Evolutionary conservation across 2,329 filamentous ascomycete species (phyloP).

Genomic region (Phaeosphaeria sp.): DNA sequence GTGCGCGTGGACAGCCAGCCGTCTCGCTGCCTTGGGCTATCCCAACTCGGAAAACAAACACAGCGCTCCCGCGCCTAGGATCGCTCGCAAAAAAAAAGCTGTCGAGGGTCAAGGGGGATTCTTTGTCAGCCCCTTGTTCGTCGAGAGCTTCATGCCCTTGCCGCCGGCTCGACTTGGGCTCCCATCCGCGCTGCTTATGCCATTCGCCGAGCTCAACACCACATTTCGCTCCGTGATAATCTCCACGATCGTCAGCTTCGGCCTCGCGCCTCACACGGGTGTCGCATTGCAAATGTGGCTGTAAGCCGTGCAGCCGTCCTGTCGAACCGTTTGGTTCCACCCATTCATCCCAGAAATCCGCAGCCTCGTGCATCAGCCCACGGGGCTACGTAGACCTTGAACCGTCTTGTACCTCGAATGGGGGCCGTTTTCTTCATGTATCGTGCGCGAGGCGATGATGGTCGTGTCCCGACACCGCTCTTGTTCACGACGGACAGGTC

Average conservation of each 20-base stretch:
- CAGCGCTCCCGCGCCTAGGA: neutral
- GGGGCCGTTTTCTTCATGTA: neutral
- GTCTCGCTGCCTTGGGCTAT: conserved; percentile 34
- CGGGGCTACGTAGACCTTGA: conserved; percentile 1
- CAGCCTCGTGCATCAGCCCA: conserved; percentile 16
- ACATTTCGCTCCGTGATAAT: conserved; percentile 9
- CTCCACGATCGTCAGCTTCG: neutral
- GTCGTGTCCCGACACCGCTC: conserved; percentile 17
- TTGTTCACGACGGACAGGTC: neutral
- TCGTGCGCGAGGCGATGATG: neutral
- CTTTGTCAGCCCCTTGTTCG: conserved; percentile 9
- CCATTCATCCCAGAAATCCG: conserved; percentile 13
- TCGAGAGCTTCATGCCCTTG: neutral
- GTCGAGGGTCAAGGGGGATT: neutral
- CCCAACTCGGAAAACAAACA: conserved; percentile 21
- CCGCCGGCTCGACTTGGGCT: neutral
- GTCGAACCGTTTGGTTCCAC: neutral
- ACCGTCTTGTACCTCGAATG: neutral
- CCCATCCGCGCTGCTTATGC: neutral
- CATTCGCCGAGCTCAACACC: conserved; percentile 4
- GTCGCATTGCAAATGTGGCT: conserved; percentile 11
- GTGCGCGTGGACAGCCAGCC: conserved; percentile 22
- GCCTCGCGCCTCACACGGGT: conserved; percentile 10
- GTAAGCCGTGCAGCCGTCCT: conserved; percentile 3
- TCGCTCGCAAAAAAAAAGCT: neutral